phyloP scores from a whole-genome alignment of 2,329 filamentous ascomycete genomes.

The Teratosphaeriaceae sp. region DNA sequence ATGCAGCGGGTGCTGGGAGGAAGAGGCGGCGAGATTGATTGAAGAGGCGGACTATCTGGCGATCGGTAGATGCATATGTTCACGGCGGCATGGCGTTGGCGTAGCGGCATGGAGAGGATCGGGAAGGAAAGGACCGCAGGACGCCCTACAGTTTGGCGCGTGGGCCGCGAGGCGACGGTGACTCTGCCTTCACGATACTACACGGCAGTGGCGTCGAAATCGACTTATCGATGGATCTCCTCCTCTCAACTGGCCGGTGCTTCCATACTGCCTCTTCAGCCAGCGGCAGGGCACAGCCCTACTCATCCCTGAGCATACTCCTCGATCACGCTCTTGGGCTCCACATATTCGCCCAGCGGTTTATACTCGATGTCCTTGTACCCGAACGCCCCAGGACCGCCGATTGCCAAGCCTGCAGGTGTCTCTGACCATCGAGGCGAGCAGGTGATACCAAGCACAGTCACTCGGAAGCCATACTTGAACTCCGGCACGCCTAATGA shows the following conservation, averaged over 20 bases:
- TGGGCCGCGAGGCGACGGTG: too few relatives aligned
- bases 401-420: slow-evolving; percentile 42
- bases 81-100: too few relatives aligned
- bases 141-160: too few relatives aligned
- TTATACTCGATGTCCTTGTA: slow-evolving; percentile 42
- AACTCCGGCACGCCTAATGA: slow-evolving; percentile 50
- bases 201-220: too few relatives aligned
- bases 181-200: too few relatives aligned
- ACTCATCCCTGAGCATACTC: slow-evolving; percentile 33
- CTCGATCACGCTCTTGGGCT: slow-evolving; percentile 49
- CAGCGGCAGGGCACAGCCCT: too few relatives aligned
- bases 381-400: slow-evolving; percentile 45
- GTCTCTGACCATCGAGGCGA: slow-evolving; percentile 50
- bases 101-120: too few relatives aligned
- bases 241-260: too few relatives aligned
- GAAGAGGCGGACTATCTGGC: background rate
- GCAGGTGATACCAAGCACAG: slow-evolving; percentile 49
- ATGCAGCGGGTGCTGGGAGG: background rate
- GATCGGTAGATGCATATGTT: background rate
- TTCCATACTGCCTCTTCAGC: too few relatives aligned
- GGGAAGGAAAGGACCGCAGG: too few relatives aligned
- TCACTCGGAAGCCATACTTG: slow-evolving; percentile 47
- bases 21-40: background rate
- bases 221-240: too few relatives aligned
- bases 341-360: slow-evolving; percentile 45